Conservation (phyloP, 257 asterid species). For the Sherardia arvensis region DNA sequence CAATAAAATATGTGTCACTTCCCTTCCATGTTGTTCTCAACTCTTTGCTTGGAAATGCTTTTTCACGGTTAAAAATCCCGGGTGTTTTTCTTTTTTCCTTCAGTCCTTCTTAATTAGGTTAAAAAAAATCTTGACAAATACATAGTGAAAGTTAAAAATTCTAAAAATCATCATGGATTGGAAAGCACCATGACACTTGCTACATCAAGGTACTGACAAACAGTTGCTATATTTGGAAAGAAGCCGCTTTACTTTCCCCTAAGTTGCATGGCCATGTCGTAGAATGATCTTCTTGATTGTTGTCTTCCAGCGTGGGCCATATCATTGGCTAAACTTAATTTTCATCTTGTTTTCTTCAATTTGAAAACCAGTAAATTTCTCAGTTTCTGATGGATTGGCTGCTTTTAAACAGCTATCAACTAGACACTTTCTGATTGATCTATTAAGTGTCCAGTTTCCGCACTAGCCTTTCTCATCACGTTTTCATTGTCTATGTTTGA, state of each 20-base stretch:
- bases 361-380: not conserved
- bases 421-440: too few species aligned
- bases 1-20: not conserved
- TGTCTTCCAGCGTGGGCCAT: not conserved
- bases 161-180: too few species aligned
- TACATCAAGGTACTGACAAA: not conserved
- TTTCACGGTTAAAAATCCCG: too few species aligned
- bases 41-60: not conserved
- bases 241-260: not conserved
- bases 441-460: not conserved
- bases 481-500: slow-evolving; percentile 4
- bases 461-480: not conserved
- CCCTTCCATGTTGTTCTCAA: not conserved
- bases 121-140: too few species aligned
- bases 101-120: too few species aligned
- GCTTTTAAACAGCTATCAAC: not conserved
- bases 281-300: not conserved
- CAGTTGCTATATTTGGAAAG: not conserved
- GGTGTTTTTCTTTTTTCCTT: too few species aligned
- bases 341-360: not conserved
- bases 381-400: not conserved
- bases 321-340: not conserved
- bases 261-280: not conserved
- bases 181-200: not conserved
- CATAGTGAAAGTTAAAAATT: not conserved